Base-by-base conservation (phyloP, 441 rosid genomes). In the Viola pubescens region DNA sequence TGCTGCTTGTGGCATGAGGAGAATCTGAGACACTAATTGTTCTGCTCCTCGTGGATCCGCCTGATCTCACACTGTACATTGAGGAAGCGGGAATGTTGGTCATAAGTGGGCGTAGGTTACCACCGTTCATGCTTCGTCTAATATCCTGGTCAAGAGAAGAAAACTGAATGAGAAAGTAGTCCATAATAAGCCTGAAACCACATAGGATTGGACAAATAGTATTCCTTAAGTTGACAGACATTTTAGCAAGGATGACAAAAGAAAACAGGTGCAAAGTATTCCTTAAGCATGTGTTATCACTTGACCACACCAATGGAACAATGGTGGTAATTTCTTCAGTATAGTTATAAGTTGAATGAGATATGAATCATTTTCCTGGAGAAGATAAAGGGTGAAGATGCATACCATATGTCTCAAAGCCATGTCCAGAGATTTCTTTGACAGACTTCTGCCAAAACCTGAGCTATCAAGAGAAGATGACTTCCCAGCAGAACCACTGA, bases 351-450 rank as follows among this genome's bases (percentile, higher is more conserved):
- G 26, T 19, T 19, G 26, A 19, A 0, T 19, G 26, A 19, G 26
- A 19, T 26, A 4, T 48, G 34, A 10, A 13, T 44, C 41, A 7
- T 47, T 1, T 39, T 13, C 34, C 46, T 16, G 59, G 11, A 13
- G 6, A 51, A 57, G 1, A 44, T 4, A 41, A 37, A 11, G 54
- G 47, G 61, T 1, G 26, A 34, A 39, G 63, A 65, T 37, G 52
- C 61, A 12, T 81, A 92, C 96, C 95, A 88, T 83, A 60, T 88
- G 96, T 54, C 92, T 77, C 70, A 91, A 34, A 26, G 98, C 95
- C 96, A 91, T 88, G 16, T 86, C 88, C 6, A 91, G 81, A 61
- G 96, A 91, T 58, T 75, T 81, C 68, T 75, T 86, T 55, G 98
- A 91, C 46, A 91, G 76, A 48, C 81, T 70, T 78, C 89, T 80